Conservation (phyloP, 371 early-diverging fungal species). For the Apophysomyces elegans region DNA sequence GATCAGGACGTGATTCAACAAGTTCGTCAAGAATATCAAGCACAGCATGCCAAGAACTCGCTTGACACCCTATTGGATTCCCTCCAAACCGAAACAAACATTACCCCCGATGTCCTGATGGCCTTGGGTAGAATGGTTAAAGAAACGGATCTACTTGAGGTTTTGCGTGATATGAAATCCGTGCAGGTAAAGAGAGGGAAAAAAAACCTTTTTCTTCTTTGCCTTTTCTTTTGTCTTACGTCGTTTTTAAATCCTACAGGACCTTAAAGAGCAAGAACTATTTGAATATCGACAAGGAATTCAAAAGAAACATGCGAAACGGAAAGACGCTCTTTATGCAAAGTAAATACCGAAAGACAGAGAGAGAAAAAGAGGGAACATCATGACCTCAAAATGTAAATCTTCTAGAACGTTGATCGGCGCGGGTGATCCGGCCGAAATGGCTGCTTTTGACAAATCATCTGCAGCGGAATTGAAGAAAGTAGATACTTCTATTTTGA, state of each 20-base stretch:
- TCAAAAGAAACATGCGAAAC: slow-evolving; percentile 26
- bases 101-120: slow-evolving; percentile 46
- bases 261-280: slow-evolving; percentile 39
- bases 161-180: slow-evolving; percentile 31
- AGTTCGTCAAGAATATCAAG: slow-evolving; percentile 44
- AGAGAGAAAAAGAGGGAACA: too few species aligned
- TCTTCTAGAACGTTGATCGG: slow-evolving; percentile 29
- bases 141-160: slow-evolving; percentile 36
- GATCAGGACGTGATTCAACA: slow-evolving; percentile 40
- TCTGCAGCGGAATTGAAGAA: slow-evolving; percentile 26
- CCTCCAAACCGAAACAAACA: slow-evolving; percentile 26
- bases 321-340: slow-evolving; percentile 36
- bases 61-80: slow-evolving; percentile 24
- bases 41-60: slow-evolving; percentile 15
- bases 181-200: slow-evolving; percentile 24
- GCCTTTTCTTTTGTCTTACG: not conserved
- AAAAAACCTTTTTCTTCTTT: not conserved
- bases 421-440: slow-evolving; percentile 11
- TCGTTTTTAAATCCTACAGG: slow-evolving; percentile 1
- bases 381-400: not conserved
- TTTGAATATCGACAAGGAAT: slow-evolving; percentile 36
- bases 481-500: slow-evolving; percentile 40
- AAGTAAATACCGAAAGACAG: slow-evolving; percentile 24
- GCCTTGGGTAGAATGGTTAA: slow-evolving; percentile 36
- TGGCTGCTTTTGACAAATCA: slow-evolving; percentile 27